Conservation (phyloP, 345 rosid genomes). For the Salix viminalis region DNA sequence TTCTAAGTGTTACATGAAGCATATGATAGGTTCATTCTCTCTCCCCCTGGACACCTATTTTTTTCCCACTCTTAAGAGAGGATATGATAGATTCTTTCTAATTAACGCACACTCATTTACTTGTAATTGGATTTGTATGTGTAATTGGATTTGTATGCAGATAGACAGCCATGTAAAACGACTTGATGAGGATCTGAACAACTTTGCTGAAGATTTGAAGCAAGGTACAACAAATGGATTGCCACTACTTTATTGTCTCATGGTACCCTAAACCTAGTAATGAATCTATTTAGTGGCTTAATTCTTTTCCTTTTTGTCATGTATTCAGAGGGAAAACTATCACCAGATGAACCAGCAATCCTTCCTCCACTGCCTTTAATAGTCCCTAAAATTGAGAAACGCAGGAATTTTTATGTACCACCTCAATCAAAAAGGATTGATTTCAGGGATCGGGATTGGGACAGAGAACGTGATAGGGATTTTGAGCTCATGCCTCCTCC, state of each 20-base stretch:
- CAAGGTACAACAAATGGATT: constrained; percentile 47
- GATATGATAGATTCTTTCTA: background rate
- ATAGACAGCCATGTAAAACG: constrained; percentile 91
- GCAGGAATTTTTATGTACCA: constrained; percentile 54
- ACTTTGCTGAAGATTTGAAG: constrained; percentile 91
- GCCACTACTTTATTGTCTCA: background rate
- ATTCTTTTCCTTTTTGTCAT: constrained; percentile 14
- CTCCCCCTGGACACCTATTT: background rate
- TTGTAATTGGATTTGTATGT: background rate
- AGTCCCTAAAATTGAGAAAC: constrained; percentile 74
- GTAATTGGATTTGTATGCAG: constrained; percentile 25
- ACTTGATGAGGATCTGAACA: constrained; percentile 88
- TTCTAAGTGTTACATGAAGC: background rate
- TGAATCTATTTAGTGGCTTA: background rate
- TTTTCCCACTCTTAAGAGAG: background rate
- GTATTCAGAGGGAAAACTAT: constrained; percentile 76
- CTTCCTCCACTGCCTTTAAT: constrained; percentile 75
- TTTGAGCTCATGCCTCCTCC: constrained; percentile 99
- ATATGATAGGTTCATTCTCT: background rate
- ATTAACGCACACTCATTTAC: background rate
- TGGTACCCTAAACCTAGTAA: background rate
- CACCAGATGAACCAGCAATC: constrained; percentile 81
- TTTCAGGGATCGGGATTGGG: constrained; percentile 82
- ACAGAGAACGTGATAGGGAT: constrained; percentile 84
- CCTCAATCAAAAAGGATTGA: constrained; percentile 81